Evolutionary conservation across 2,329 filamentous ascomycete genomes (phyloP).

Genomic region (Phaeosphaeriaceae sp.): DNA sequence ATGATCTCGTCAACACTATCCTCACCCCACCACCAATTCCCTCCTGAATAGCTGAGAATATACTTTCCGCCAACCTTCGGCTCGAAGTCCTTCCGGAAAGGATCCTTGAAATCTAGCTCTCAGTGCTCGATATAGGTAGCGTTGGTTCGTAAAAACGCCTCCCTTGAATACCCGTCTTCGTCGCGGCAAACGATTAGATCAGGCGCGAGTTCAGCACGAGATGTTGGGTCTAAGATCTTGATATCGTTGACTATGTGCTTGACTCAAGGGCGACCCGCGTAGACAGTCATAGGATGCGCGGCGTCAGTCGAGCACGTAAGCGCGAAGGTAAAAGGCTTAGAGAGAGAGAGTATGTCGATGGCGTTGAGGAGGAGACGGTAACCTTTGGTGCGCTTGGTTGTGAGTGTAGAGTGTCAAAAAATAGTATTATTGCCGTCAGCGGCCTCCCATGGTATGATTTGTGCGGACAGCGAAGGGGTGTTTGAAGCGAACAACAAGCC

Average conservation of each 20-base stretch:
- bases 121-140: slow-evolving; percentile 1
- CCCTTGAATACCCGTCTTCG: neutral
- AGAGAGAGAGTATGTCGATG: slow-evolving; percentile 11
- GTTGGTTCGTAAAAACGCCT: slow-evolving; percentile 1
- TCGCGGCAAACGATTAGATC: neutral
- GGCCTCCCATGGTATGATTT: slow-evolving; percentile 3
- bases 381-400: slow-evolving; percentile 10
- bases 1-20: slow-evolving; percentile 7
- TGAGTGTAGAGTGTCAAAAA: slow-evolving; percentile 3
- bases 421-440: slow-evolving; percentile 4
- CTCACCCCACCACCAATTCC: slow-evolving; percentile 9
- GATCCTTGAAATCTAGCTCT: neutral
- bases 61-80: slow-evolving; percentile 7
- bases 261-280: slow-evolving; percentile 5
- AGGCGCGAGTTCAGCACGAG: slow-evolving; percentile 1
- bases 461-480: no score
- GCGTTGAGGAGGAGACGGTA: slow-evolving; percentile 8
- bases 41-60: slow-evolving; percentile 4
- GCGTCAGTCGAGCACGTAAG: slow-evolving; percentile 11
- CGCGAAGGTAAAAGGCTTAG: slow-evolving; percentile 3
- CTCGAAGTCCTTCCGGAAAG: neutral
- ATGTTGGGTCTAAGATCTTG: slow-evolving; percentile 10
- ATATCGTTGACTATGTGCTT: slow-evolving; percentile 5
- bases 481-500: no score
- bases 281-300: slow-evolving; percentile 8